Evolutionary conservation across 495 filamentous ascomycete species (phyloP), one percentile per base, ranked within the genome.

Genomic region (Copromyces sp.): DNA sequence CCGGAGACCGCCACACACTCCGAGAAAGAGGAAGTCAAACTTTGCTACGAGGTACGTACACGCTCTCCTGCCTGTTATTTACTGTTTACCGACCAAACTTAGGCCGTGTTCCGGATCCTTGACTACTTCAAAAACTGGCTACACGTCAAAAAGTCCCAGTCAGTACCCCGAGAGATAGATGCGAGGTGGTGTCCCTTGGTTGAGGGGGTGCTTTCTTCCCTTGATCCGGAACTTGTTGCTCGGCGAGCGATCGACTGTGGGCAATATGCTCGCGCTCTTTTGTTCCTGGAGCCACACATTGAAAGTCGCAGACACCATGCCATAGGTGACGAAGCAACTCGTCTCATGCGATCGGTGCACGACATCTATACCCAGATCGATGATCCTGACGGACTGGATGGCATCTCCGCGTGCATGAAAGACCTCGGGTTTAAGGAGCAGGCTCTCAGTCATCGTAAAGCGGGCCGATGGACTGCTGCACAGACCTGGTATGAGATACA

Each of bases 401-500:
- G 95, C 7, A 93, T 99, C 68, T 97, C 95, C 11, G 89, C 91
- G 6, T 90, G 95, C 77, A 81, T 98, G 35, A 89, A 91, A 69
- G 89, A 91, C 11, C 84, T 98, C 24, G 90, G 94, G 72, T 88
- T 97, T 70, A 92, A 97, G 65, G 94, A 98, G 77, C 94, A 99
- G 76, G 89, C 97, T 41, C 84, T 97, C 69, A 94, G 94, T 75
- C 94, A 98, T 79, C 88, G 90, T 42, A 98, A 96, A 78, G 92
- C 93, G 42, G 95, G 94, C n/a, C 87, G 94, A 78, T 99, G 94
- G 95, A 92, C 93, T n/a, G 93, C 95, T 69, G 96, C 93, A 59
- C 95, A 98, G 82, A 95, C 92, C 75, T 99, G 95, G 95, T 98
- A 98, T 80, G 94, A 98, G 78, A 86, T 96, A 42, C 89, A 91